Percentiles rank a stretch among this genome's conserved stretches.
Evolutionary conservation across 2,329 filamentous ascomycete genomes (phyloP).

Genomic region (Aspergillus hortae): DNA sequence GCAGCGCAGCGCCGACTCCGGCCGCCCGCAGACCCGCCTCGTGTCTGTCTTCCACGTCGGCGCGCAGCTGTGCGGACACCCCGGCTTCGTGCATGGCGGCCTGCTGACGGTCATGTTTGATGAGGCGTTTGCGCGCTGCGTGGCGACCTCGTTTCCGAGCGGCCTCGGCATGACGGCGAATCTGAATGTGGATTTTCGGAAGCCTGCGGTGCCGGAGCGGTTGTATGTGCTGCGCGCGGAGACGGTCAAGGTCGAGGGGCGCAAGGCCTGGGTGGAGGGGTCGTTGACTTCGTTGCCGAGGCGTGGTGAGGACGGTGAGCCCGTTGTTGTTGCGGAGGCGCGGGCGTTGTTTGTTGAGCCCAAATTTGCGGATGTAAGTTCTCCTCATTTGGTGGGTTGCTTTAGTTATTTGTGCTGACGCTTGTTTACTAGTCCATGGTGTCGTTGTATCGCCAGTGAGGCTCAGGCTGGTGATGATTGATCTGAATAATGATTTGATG

Average conservation of each 20-base stretch:
- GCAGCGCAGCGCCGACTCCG: background rate
- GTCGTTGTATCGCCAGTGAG: constrained; percentile 21
- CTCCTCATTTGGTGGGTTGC: background rate
- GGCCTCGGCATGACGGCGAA: constrained; percentile 37
- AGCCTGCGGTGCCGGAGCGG: constrained; percentile 29
- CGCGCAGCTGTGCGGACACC: constrained; percentile 31
- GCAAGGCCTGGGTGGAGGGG: constrained; percentile 38
- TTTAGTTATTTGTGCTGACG: background rate
- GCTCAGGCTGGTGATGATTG: constrained; percentile 7
- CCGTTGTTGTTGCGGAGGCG: constrained; percentile 32
- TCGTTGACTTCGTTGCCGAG: constrained; percentile 19
- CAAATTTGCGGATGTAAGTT: constrained; percentile 34
- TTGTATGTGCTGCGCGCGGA: constrained; percentile 31
- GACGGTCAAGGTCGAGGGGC: constrained; percentile 31
- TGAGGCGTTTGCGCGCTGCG: constrained; percentile 35
- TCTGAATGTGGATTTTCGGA: constrained; percentile 34
- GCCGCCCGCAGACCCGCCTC: constrained; percentile 8
- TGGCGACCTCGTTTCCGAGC: constrained; percentile 29
- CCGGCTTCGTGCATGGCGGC: constrained; percentile 35
- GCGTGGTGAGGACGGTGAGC: constrained; percentile 18
- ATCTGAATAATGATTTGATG: background rate
- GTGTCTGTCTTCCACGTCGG: constrained; percentile 33
- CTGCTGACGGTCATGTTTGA: constrained; percentile 33
- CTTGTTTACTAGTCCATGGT: constrained; percentile 27
- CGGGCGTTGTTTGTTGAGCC: constrained; percentile 38